phyloP scores from a whole-genome alignment of 2,329 filamentous ascomycete species.

The Aureobasidium sp. region DNA sequence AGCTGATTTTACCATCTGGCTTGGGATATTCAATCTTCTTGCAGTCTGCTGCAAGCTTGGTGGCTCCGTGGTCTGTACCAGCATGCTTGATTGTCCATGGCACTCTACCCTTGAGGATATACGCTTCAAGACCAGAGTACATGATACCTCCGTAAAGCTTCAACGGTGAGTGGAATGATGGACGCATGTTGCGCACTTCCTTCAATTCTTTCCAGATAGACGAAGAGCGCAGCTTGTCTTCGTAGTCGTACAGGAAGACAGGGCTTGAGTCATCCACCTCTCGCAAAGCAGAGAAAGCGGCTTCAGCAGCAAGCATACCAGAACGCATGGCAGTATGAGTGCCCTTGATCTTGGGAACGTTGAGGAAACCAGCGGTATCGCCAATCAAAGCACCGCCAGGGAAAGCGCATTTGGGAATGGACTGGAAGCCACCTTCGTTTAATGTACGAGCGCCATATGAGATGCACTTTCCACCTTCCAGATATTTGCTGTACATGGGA shows the following conservation, averaged over 20 bases:
- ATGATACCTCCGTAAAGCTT: slow-evolving; percentile 83
- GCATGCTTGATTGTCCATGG: slow-evolving; percentile 93
- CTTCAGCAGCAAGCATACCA: slow-evolving; percentile 92
- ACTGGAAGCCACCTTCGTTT: slow-evolving; percentile 93
- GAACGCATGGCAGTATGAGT: slow-evolving; percentile 97
- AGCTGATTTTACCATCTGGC: slow-evolving; percentile 88
- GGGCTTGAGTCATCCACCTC: slow-evolving; percentile 51
- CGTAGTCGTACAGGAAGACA: slow-evolving; percentile 91
- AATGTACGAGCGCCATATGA: slow-evolving; percentile 90
- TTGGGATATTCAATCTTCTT: slow-evolving; percentile 94
- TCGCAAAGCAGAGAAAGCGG: slow-evolving; percentile 70
- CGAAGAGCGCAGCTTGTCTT: slow-evolving; percentile 77
- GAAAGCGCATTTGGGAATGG: slow-evolving; percentile 93
- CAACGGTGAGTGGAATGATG: slow-evolving; percentile 82
- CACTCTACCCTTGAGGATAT: slow-evolving; percentile 71
- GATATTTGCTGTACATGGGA: slow-evolving; percentile 73
- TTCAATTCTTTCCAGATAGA: slow-evolving; percentile 90
- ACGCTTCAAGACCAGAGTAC: slow-evolving; percentile 91
- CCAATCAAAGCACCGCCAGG: slow-evolving; percentile 92
- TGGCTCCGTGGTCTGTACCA: slow-evolving; percentile 67
- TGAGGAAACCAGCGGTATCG: slow-evolving; percentile 93
- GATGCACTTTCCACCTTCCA: slow-evolving; percentile 97
- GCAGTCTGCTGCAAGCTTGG: slow-evolving; percentile 70
- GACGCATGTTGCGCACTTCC: slow-evolving; percentile 94
- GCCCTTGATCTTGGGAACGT: slow-evolving; percentile 97